Evolutionary conservation across 1,139 yeast species (phyloP), one percentile per base, ranked within the genome.

Genomic region (Kurtzmaniella natalensis): DNA sequence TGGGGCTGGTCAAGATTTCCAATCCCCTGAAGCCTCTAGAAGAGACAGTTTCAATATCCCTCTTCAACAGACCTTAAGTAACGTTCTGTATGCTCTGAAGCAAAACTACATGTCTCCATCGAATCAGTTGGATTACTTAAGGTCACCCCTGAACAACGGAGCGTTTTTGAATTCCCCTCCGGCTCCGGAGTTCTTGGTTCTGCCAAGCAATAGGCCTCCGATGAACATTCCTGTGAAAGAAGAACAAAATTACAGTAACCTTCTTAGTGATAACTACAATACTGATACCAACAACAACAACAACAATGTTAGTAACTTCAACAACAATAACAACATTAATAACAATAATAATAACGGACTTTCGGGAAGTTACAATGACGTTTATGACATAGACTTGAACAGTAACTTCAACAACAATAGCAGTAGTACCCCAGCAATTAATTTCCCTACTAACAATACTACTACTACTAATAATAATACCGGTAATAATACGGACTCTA

Each of bases 21-120:
- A 64, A 40, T 18, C 38, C 3, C 67, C 70, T n/a, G 44, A 53
- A 18, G 36, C 45, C 13, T 55, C 64, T 6, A 53, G 64, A 31
- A 59, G 55, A 26, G 68, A 62, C 16, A 59, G 68, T 35, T 51
- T 63, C 27, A 53, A 58, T 30, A 49, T 55, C 2, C 61, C 64
- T 20, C 19, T 39, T 32, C 42, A 46, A 37, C 38, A 39, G 34
- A 36, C 38, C 29, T 39, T 38, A 34, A 45, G 49, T 36, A 26
- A 26, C 19, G 4, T 10, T 4, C 8, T 26, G 21, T 26, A 26
- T 26, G 13, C 19, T 3, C 29, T 14, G n/a, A 17, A 26, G 17
- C 28, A 25, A 17, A 26, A 18, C 11, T 26, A 26, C 13, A 26
- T 26, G 29, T 18, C 19, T 7, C 29, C 29, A 10, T n/a, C 29